Percentiles rank a stretch among this genome's conserved stretches.
Evolutionary conservation across 2,329 filamentous ascomycete species (phyloP).

Genomic region (Neopestalotiopsis sp.): DNA sequence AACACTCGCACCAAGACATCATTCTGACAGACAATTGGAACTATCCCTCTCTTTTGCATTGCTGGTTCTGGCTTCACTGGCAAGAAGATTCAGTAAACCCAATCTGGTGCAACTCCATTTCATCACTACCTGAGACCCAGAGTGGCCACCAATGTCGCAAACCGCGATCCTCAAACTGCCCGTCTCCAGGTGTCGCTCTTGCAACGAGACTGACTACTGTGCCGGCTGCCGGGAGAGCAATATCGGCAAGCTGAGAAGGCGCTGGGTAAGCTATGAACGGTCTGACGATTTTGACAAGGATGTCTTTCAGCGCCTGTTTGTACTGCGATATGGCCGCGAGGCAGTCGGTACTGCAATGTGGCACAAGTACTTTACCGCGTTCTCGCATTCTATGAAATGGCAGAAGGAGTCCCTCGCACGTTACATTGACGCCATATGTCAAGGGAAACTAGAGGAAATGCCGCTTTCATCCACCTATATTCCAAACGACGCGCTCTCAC

Average conservation of each 20-base stretch:
- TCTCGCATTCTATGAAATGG: constrained; percentile 12
- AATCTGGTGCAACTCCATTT: not conserved
- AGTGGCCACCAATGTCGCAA: not conserved
- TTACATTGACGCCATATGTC: constrained; percentile 14
- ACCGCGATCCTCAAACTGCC: not conserved
- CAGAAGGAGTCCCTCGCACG: not conserved
- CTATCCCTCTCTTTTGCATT: too few species aligned
- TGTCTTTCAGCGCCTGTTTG: constrained; percentile 6
- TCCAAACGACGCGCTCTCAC: constrained; percentile 1
- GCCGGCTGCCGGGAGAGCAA: constrained; percentile 5
- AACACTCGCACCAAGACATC: not conserved
- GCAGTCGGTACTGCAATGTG: not conserved
- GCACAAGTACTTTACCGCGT: constrained; percentile 9
- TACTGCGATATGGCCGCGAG: constrained; percentile 9
- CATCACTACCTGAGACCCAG: not conserved
- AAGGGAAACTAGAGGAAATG: not conserved
- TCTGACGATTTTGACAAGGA: constrained; percentile 13
- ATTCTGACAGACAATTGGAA: not conserved
- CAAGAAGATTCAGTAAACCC: too few species aligned
- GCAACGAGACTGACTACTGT: not conserved
- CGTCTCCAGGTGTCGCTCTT: constrained; percentile 2
- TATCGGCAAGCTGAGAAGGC: not conserved
- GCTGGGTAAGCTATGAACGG: not conserved
- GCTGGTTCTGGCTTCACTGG: too few species aligned
- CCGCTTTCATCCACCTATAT: constrained; percentile 1